Evolutionary conservation across 1,284 basidiomycete species (phyloP).

Genomic region (Cutaneotrichosporon sp.): DNA sequence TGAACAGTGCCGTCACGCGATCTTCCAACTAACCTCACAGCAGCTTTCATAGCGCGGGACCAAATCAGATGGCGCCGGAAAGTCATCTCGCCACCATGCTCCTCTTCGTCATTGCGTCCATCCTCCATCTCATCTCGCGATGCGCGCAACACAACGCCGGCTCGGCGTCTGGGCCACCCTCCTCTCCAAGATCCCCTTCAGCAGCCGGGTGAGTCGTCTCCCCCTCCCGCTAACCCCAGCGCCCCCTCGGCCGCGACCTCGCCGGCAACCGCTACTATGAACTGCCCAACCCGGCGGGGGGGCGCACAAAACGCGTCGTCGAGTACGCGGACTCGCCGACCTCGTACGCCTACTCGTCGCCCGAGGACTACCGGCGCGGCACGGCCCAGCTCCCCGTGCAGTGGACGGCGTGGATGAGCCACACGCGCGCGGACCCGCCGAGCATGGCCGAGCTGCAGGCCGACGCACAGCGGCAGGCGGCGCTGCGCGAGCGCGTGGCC

Average conservation of each 20-base stretch:
- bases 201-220: background rate
- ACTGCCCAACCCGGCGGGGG: slow-evolving; percentile 30
- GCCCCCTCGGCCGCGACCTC: slow-evolving; percentile 27
- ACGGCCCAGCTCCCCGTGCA: slow-evolving; percentile 41
- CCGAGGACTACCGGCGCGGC: slow-evolving; percentile 32
- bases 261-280: slow-evolving; percentile 40
- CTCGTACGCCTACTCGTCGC: slow-evolving; percentile 8
- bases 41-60: too few species aligned
- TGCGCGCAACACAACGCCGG: background rate
- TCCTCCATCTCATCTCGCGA: background rate
- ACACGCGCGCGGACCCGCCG: slow-evolving; percentile 44
- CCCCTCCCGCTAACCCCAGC: slow-evolving; percentile 10
- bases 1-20: too few species aligned
- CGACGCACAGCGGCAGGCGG: slow-evolving; percentile 32
- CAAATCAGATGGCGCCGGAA: background rate
- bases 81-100: background rate
- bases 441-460: slow-evolving; percentile 36
- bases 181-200: background rate
- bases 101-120: too few species aligned
- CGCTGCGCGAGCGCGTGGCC: slow-evolving; percentile 31
- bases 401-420: slow-evolving; percentile 41
- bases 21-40: too few species aligned
- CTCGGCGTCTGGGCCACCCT: slow-evolving; percentile 4
- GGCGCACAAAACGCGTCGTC: slow-evolving; percentile 32
- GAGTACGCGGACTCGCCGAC: slow-evolving; percentile 34